phyloP scores from a whole-genome alignment of 345 rosid genomes.

The Anastatica hierochuntica region DNA sequence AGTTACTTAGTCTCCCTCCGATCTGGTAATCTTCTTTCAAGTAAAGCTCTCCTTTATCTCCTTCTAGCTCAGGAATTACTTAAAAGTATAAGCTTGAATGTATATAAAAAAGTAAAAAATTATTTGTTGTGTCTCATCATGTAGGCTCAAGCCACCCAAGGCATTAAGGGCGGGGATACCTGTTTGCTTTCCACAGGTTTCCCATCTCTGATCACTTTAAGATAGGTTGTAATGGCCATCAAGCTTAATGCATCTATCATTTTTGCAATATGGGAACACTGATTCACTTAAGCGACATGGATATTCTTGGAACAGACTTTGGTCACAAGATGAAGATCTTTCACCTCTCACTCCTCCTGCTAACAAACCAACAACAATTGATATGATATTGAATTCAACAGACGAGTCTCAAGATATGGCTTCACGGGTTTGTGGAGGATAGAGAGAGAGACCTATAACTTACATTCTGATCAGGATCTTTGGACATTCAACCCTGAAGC shows the following conservation, averaged over 20 bases:
- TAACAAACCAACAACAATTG: constrained; percentile 59
- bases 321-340: constrained; percentile 73
- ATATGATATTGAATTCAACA: constrained; percentile 62
- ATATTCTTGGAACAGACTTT: constrained; percentile 67
- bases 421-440: constrained; percentile 46
- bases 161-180: constrained; percentile 81
- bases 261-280: too few relatives aligned
- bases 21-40: constrained; percentile 45
- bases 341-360: constrained; percentile 77
- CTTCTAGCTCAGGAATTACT: too few relatives aligned
- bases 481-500: neutral
- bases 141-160: constrained; percentile 73
- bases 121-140: constrained; percentile 7
- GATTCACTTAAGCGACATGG: constrained; percentile 83
- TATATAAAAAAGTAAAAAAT: too few relatives aligned
- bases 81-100: too few relatives aligned
- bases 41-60: too few relatives aligned
- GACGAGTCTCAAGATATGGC: constrained; percentile 81
- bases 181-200: constrained; percentile 91
- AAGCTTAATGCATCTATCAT: too few relatives aligned
- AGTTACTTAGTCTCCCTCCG: too few relatives aligned
- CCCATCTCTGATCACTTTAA: too few relatives aligned
- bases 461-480: neutral
- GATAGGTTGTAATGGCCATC: too few relatives aligned
- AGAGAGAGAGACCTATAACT: constrained; percentile 13